Percentiles rank a stretch among this genome's conserved stretches.
Evolutionary conservation across 169 alveolate species (phyloP).

Genomic region (Hammondia hammondi): DNA sequence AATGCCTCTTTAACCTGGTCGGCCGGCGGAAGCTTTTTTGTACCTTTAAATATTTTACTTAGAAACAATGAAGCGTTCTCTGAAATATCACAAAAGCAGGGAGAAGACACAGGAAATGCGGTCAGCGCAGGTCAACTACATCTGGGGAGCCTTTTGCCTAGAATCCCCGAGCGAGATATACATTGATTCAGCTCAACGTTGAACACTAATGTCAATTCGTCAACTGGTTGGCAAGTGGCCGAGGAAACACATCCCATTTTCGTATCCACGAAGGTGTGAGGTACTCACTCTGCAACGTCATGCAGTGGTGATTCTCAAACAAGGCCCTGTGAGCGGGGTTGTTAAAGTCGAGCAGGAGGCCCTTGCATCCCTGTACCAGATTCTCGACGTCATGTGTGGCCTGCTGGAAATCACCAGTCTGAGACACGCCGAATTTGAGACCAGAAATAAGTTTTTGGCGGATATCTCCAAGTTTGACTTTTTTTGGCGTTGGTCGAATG

Average conservation of each 20-base stretch:
- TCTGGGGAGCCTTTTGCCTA: no score
- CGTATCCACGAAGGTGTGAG: neutral
- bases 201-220: no score
- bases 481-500: neutral
- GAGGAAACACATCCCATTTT: no score
- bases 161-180: no score
- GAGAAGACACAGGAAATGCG: no score
- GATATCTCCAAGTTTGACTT: neutral
- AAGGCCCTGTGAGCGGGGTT: neutral
- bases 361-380: neutral
- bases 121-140: no score
- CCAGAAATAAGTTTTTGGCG: neutral
- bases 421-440: neutral
- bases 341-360: neutral
- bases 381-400: neutral
- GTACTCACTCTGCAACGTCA: neutral
- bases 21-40: neutral
- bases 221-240: no score
- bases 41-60: neutral
- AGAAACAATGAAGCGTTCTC: neutral
- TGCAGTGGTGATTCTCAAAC: slow-evolving; percentile 8
- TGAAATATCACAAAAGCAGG: neutral
- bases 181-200: no score
- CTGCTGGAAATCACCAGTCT: neutral
- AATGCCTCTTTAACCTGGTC: neutral